Base-by-base conservation (phyloP, 2,329 filamentous ascomycete genomes). In the Lachnellula willkommii region DNA sequence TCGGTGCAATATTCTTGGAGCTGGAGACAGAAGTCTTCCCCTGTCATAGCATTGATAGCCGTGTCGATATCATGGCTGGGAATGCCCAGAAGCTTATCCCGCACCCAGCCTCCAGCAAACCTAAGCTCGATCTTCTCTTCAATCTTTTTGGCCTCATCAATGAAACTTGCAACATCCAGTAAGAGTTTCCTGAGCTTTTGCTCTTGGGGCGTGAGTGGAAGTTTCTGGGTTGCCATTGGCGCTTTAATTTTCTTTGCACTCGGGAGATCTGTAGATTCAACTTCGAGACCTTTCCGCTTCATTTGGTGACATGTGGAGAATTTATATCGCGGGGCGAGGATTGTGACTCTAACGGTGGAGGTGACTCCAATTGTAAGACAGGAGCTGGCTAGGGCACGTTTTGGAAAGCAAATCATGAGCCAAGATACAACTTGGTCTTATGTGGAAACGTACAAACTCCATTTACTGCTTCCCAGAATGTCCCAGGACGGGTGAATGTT, bases 21-120 rank as follows among this genome's bases (percentile, higher is more conserved):
- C 63, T 81, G 79, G 50, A 81, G 71, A n/a, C 85, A 87, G 68
- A 94, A 94, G 12, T 83, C 76, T 65, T 85, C 84, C 52, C 90
- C 90, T 0, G 89, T 94, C 88, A 94, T 90, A 62, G 80, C 81
- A 74, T 91, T 92, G 75, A 95, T 90, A 52, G 88, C 89, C 7
- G 90, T 85, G 69, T 95, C 90, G 60, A 95, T 92, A 68, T 95
- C 90, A 68, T 92, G 80, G 66, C 87, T 90, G 57, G 78, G 78
- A 12, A 84, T 78, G 20, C 84, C 83, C 4, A 94, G 79, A 2
- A 94, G 79, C 73, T 90, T 92, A 75, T 95, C 90, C 42, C 90
- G 85, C 11, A 94, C 89, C 90, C 90, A 95, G 26, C 90, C 90
- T 56, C 90, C 90, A 0, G 90, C 90, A 81, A 88, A 93, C 50